Percentiles rank a stretch among this genome's conserved stretches.
Conservation (phyloP, 305 asterid genomes). For the Galium porrigens region DNA sequence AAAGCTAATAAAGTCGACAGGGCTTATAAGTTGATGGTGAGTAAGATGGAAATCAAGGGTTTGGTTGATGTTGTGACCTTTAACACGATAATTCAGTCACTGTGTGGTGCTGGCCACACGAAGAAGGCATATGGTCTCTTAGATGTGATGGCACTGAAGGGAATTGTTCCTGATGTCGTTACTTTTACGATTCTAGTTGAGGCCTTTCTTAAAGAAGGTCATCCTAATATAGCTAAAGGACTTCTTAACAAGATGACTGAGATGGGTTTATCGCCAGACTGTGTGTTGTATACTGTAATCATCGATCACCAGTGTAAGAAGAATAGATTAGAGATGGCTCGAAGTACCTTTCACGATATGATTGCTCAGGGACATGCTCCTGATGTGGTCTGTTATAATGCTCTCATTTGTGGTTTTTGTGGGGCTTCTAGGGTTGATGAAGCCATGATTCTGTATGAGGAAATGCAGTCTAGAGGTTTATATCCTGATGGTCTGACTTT, state of each 20-base stretch:
- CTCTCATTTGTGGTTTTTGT: slow-evolving; percentile 62
- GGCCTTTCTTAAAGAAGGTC: slow-evolving; percentile 54
- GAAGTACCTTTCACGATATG: slow-evolving; percentile 47
- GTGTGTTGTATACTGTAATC: slow-evolving; percentile 51
- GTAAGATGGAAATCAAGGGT: slow-evolving; percentile 60
- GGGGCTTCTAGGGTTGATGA: slow-evolving; percentile 47
- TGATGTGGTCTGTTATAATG: slow-evolving; percentile 63
- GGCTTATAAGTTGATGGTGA: slow-evolving; percentile 46
- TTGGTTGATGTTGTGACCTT: slow-evolving; percentile 68
- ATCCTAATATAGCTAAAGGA: slow-evolving; percentile 34
- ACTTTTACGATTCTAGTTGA: slow-evolving; percentile 66
- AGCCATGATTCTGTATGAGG: slow-evolving; percentile 54
- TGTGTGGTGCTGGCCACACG: slow-evolving; percentile 44
- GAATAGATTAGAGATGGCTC: slow-evolving; percentile 45
- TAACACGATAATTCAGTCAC: slow-evolving; percentile 56
- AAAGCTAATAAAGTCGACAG: slow-evolving; percentile 52
- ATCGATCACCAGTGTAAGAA: slow-evolving; percentile 54
- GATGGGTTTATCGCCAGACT: slow-evolving; percentile 45
- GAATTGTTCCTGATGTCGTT: slow-evolving; percentile 58
- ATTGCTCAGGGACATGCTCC: slow-evolving; percentile 50
- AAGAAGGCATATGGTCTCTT: slow-evolving; percentile 50
- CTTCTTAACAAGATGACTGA: slow-evolving; percentile 62
- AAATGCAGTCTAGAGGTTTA: slow-evolving; percentile 50
- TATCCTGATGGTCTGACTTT: slow-evolving; percentile 67
- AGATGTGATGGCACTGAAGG: slow-evolving; percentile 61